A percentile compares a stretch with the other conserved stretches of the same genome.
These are phyloP conservation scores for Strobilomyces echinocephalus DNA, from an alignment of 768 basidiomycete species.

Conservation along the genomic window DNA sequence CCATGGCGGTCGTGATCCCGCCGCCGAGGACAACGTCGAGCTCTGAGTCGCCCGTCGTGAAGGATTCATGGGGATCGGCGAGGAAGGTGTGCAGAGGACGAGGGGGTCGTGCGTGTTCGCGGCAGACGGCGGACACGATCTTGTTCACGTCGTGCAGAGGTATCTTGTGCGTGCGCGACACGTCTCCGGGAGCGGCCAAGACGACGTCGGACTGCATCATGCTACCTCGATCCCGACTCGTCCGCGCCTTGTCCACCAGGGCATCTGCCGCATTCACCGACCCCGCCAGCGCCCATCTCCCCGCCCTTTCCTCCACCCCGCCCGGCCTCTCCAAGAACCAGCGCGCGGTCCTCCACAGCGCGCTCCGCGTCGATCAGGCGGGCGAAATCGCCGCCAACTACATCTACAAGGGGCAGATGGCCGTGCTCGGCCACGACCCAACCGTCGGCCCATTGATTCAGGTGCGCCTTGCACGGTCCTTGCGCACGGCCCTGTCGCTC, in stretches of 20 bases:
- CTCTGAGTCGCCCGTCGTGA: constrained; percentile 68
- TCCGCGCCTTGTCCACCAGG: constrained; percentile 21
- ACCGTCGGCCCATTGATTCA: constrained; percentile 64
- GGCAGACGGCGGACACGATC: constrained; percentile 49
- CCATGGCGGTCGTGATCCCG: constrained; percentile 70
- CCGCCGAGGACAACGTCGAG: constrained; percentile 74
- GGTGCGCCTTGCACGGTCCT: constrained; percentile 38
- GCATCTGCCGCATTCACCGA: constrained; percentile 51
- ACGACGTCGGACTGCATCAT: constrained; percentile 42
- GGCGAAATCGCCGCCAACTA: constrained; percentile 95
- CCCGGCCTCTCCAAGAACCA: constrained; percentile 45
- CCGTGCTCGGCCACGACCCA: constrained; percentile 59
- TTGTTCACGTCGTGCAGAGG: constrained; percentile 44
- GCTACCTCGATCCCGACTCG: constrained; percentile 8
- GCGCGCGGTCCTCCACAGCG: constrained; percentile 51
- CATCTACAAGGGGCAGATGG: constrained; percentile 88
- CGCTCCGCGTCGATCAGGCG: constrained; percentile 89
- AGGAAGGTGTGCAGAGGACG: constrained; percentile 38
- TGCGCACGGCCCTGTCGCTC: background rate
- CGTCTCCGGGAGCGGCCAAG: constrained; percentile 43
- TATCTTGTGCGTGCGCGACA: constrained; percentile 53
- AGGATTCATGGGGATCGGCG: constrained; percentile 39
- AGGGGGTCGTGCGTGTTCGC: constrained; percentile 36
- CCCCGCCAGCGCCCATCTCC: constrained; percentile 29
- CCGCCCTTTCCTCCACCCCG: constrained; percentile 54